Evolutionary conservation across 768 basidiomycete genomes (phyloP).

Genomic region (Mycena maculata): DNA sequence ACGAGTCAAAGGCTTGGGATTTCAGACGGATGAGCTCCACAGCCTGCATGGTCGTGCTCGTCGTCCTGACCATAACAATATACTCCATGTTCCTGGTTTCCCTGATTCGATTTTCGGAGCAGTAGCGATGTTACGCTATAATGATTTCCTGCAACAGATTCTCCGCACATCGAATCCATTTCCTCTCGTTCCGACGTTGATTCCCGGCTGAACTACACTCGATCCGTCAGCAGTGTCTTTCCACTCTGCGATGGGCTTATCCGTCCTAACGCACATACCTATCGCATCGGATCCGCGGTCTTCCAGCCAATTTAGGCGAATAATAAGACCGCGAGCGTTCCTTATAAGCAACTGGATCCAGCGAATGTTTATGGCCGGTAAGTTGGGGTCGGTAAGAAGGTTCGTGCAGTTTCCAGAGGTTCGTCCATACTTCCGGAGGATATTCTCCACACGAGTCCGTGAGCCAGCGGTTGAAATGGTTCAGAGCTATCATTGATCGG

Average conservation of each 20-base stretch:
- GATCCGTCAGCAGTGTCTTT: not conserved
- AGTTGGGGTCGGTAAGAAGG: constrained; percentile 37
- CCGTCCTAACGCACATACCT: constrained; percentile 29
- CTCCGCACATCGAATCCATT: not conserved
- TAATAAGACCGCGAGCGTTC: constrained; percentile 20
- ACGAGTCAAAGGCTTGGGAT: too few relatives aligned
- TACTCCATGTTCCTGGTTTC: too few relatives aligned
- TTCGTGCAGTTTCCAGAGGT: constrained; percentile 34
- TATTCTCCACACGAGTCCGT: constrained; percentile 27
- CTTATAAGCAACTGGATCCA: constrained; percentile 30
- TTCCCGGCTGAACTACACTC: not conserved
- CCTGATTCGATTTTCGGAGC: too few relatives aligned
- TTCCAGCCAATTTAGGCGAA: constrained; percentile 37
- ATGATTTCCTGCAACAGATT: not conserved
- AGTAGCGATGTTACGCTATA: not conserved
- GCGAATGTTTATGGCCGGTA: constrained; percentile 32
- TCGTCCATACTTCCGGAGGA: constrained; percentile 37
- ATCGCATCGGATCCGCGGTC: constrained; percentile 34
- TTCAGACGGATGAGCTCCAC: too few relatives aligned
- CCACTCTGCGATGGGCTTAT: constrained; percentile 37
- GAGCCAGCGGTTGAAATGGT: constrained; percentile 45
- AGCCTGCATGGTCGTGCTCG: too few relatives aligned
- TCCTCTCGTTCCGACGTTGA: too few relatives aligned
- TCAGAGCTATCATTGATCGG: constrained; percentile 39
- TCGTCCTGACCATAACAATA: too few relatives aligned